Evolutionary conservation across 345 rosid species (phyloP), one percentile per base, ranked within the genome.

Genomic region (Eucalyptus guilfoylei): DNA sequence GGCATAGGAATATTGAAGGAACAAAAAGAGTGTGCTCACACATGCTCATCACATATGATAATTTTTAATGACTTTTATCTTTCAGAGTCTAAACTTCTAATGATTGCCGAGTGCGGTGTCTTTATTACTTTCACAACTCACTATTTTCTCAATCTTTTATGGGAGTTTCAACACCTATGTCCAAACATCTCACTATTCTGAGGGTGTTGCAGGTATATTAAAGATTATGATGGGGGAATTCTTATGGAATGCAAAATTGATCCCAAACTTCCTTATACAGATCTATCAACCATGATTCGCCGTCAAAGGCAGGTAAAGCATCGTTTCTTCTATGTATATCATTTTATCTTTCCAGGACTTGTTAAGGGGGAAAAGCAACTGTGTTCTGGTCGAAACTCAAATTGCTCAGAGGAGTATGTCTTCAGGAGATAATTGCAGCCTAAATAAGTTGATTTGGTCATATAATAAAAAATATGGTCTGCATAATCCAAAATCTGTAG

Each of bases 141-240:
- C 45, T 40, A 42, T 76, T 40, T 76, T 24, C 47, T 76, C 30
- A 21, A 40, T 37, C 44, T 40, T 76, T 11, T 21, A 21, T 6
- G 47, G 85, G 47, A 76, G 47, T 76, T 23, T 40, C 85, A 76
- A 44, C 42, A 76, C 47, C 47, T 76, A 11, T 44, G 83, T 76
- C 47, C 83, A 76, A 37, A 76, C 10, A 52, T 52, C 58, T 52
- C 58, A 52, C 58, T 52, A 52, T 40, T 76, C 47, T 76, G 30
- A 44, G 42, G 85, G 30, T 23, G 47, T 76, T 88, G 72, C 90
- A 97, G 99, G 92, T 97, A 94, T 89, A 97, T 98, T 89, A 98
- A 97, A 94, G 99, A 98, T 89, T 98, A 97, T 95, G 99, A 97
- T 92, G 99, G 99, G 81, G 99, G 99, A 87, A 96, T 98, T 91